Evolutionary conservation across 2,329 filamentous ascomycete species (phyloP), one percentile per base, ranked within the genome.

Genomic region (Nemania sp.): DNA sequence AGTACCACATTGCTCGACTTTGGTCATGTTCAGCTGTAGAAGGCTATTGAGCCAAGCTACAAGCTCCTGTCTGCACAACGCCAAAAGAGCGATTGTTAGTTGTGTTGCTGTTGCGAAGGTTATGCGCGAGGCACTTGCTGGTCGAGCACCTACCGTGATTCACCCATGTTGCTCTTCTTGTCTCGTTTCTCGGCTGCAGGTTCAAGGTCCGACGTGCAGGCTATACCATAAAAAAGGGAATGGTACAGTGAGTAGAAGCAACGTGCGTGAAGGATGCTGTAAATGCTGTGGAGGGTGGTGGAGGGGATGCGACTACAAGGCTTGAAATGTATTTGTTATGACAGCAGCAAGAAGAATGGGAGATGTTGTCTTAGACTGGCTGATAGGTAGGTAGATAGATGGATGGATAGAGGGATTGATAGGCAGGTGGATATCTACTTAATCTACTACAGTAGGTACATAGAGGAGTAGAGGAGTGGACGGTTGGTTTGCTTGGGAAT

Each of bases 1-100:
- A 78, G 95, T 98, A 81, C 96, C 96, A 82, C 95, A 98, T 87
- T 99, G 96, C 85, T 99, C 96, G 80, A 99, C 93, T 84, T 98
- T 98, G 77, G 92, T 98, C 77, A 99, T 90, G 85, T 98, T 99
- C 78, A 99, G 91, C 85, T 98, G 94, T 59, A 99, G 90, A 71
- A 99, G 92, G 87, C 93, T 95, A 87, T 99, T 99, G 74, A 98
- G 86, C 96, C 96, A 99, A 84, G 90, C 88, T 76, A 99, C 87
- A 76, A 99, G 89, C 85, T 99, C 96, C 84, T 99, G 96, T 86
- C 96, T 98, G 77, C 67, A 47, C 22, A 32, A 11, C 49, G 49
- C 65, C 64, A 41, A 63, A 57, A 68, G n/a, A 53, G 24, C 24
- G 20, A 15, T 8, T 6, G 60, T 67, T 38, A 67, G 66, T 29